Evolutionary conservation across 768 basidiomycete species (phyloP), one percentile per base, ranked within the genome.

Genomic region (Kwoniella pini): DNA sequence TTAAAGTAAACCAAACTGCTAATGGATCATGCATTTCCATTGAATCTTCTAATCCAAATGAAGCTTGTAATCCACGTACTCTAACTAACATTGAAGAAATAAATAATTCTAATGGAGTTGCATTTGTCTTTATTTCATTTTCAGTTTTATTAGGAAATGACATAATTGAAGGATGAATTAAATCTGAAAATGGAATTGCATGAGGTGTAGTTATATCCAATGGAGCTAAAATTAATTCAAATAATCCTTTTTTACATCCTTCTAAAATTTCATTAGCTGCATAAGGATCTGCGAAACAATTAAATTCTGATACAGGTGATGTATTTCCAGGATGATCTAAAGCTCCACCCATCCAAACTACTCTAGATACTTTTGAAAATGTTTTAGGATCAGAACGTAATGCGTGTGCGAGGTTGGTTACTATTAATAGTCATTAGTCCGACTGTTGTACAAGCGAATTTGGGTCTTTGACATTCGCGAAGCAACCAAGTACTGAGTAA

Each of bases 341-440:
- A 1, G 91, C 88, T 13, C 91, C 93, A n/a, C 93, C 93, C 91
- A 97, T 95, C 75, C 86, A 87, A 21, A 93, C 79, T 7, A 97
- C 80, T n/a, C 86, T 83, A 4, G 86, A 57, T 26, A 80, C 78
- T 0, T 84, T 84, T 7, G 79, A 78, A 28, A 92, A 80, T 11
- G 83, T 79, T 33, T 80, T 72, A 10, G 83, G 81, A 65, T 90
- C 83, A 42, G 80, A 68, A 6, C 82, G 83, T 74, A 89, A 80
- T 60, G 89, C 81, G 31, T 81, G 79, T 1, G 90, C 90, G 30
- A 97, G 82, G 69, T 88, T 91, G 11, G 91, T 94, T 54, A 90
- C 82, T 42, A 89, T 89, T 6, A 19, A 49, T 44, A 13, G 17
- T 44, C 24, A 30, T 28, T n/a, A 30, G 27, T 21, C 17, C 24